Percentiles rank a stretch among this genome's conserved stretches.
Conservation (phyloP, 768 basidiomycete species). For the Rickenella mellea region DNA sequence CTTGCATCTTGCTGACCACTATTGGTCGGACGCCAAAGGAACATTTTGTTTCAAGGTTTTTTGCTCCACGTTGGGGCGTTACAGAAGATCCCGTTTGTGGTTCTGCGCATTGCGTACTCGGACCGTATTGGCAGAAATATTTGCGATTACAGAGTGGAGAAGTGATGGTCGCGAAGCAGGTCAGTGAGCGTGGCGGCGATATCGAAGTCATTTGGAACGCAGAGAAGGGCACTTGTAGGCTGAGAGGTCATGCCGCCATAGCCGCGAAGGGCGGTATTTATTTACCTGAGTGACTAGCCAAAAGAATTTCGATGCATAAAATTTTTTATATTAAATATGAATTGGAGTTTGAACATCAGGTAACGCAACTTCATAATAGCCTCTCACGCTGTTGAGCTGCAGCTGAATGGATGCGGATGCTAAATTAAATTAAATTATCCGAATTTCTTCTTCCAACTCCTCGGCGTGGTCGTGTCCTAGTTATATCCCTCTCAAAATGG, state of each 20-base stretch:
- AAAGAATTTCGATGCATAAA: too few relatives aligned
- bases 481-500: too few relatives aligned
- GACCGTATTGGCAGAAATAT: constrained; percentile 39
- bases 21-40: constrained; percentile 17
- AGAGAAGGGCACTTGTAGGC: constrained; percentile 18
- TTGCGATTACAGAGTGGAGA: constrained; percentile 19
- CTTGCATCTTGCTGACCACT: constrained; percentile 11
- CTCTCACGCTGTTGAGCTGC: too few relatives aligned
- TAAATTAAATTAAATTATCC: too few relatives aligned
- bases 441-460: too few relatives aligned
- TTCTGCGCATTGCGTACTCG: constrained; percentile 39
- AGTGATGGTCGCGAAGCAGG: constrained; percentile 36
- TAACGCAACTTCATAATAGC: too few relatives aligned
- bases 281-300: too few relatives aligned
- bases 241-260: constrained; percentile 27
- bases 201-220: constrained; percentile 30
- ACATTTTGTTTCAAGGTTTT: constrained; percentile 42
- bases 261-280: constrained; percentile 21
- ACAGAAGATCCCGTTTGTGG: constrained; percentile 49
- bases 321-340: too few relatives aligned
- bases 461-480: too few relatives aligned
- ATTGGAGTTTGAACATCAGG: too few relatives aligned
- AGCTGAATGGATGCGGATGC: too few relatives aligned
- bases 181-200: constrained; percentile 40
- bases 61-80: constrained; percentile 24